A percentile compares a stretch with the other conserved stretches of the same genome.
phyloP scores from a whole-genome alignment of 345 rosid species.

The Citrus cavaleriei region DNA sequence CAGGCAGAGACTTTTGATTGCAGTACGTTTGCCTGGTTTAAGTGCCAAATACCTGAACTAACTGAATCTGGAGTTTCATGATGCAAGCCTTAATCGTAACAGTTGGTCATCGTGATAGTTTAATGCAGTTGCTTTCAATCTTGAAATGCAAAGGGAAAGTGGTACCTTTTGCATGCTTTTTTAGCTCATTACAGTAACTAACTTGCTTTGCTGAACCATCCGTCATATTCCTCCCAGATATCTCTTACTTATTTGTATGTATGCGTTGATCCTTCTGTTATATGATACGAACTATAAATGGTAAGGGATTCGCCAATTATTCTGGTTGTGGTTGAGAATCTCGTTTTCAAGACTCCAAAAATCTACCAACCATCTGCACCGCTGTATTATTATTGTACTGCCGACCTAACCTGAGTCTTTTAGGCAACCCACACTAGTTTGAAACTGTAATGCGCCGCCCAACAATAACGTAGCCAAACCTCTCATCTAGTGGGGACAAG shows the following conservation, averaged over 20 bases:
- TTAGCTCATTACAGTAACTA: no score
- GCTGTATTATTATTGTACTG: background rate
- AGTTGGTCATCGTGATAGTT: no score
- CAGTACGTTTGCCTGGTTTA: background rate
- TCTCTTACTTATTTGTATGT: background rate
- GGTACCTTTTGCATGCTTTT: background rate
- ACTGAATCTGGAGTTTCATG: background rate
- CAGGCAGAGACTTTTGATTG: background rate
- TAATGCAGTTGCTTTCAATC: background rate
- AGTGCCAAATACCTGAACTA: background rate
- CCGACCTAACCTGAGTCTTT: background rate
- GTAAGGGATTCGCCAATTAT: no score
- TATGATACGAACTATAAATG: no score
- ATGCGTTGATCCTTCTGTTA: background rate
- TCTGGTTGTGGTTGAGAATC: background rate
- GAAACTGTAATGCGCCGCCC: background rate
- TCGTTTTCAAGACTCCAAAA: background rate
- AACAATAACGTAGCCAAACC: background rate
- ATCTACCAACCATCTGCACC: background rate
- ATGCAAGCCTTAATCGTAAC: background rate
- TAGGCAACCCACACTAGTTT: background rate
- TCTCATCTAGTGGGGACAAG: background rate
- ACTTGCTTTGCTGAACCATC: background rate
- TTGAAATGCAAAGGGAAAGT: background rate
- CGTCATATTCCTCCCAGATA: background rate